Conservation (phyloP, 1,284 basidiomycete species). For the Heterobasidion parviporum region DNA sequence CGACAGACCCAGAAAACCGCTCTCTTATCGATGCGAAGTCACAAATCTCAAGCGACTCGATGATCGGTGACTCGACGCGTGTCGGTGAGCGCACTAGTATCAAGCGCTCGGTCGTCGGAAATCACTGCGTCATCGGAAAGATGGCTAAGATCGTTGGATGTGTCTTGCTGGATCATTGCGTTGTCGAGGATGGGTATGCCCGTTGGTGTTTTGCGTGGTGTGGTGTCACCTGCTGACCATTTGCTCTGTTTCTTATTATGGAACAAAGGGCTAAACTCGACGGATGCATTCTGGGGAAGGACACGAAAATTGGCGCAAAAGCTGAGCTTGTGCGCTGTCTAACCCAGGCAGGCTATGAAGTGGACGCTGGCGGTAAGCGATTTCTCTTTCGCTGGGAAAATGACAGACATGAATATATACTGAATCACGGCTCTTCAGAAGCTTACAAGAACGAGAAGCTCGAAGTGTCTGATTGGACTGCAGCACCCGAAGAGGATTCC, state of each 20-base stretch:
- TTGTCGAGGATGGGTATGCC: conserved; percentile 74
- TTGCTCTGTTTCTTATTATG: not conserved
- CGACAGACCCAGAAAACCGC: conserved; percentile 52
- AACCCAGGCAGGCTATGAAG: conserved; percentile 83
- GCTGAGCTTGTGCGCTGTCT: conserved; percentile 78
- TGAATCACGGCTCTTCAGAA: conserved; percentile 13
- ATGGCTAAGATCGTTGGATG: conserved; percentile 83
- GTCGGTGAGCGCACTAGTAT: conserved; percentile 81
- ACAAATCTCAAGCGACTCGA: conserved; percentile 81
- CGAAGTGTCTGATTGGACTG: conserved; percentile 28
- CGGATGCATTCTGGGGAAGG: conserved; percentile 79
- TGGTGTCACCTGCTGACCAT: not conserved
- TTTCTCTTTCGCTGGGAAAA: not conserved
- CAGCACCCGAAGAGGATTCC: conserved; percentile 14
- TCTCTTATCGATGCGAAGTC: conserved; percentile 69
- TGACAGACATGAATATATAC: not conserved
- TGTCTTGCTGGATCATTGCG: conserved; percentile 85
- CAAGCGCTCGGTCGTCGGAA: conserved; percentile 84
- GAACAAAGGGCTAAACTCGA: conserved; percentile 76
- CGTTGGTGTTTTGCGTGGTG: not conserved
- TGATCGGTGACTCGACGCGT: conserved; percentile 75
- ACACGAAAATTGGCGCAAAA: conserved; percentile 75
- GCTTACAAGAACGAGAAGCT: conserved; percentile 23
- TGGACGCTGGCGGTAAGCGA: conserved; percentile 58
- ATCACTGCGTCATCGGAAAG: conserved; percentile 84